phyloP scores from a whole-genome alignment of 805 yeast species.

The Myxozyma nipponensis region DNA sequence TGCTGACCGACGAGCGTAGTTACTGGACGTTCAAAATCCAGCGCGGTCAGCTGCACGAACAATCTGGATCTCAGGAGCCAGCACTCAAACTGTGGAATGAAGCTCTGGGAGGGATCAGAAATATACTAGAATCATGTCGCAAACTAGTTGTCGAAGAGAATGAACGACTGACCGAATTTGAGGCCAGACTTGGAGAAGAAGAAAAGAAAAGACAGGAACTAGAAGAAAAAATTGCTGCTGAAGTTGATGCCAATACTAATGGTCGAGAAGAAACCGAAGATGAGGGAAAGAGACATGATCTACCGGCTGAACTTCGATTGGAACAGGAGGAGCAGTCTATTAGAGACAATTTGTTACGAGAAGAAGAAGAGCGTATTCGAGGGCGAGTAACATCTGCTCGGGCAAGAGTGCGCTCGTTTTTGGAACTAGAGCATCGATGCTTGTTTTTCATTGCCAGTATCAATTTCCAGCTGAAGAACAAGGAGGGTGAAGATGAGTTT shows the following conservation, averaged over 20 bases:
- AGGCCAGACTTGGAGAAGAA: conserved; percentile 10
- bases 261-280: not conserved
- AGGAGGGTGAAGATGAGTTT: conserved; percentile 47
- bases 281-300: conserved; percentile 10
- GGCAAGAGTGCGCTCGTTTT: conserved; percentile 46
- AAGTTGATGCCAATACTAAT: not conserved
- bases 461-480: conserved; percentile 54
- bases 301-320: conserved; percentile 16
- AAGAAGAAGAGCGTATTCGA: conserved; percentile 21
- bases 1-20: conserved; percentile 48
- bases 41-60: conserved; percentile 68
- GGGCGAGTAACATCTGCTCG: conserved; percentile 10
- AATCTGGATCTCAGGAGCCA: conserved; percentile 45
- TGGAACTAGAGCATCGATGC: conserved; percentile 66
- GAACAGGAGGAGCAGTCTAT: not conserved
- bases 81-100: conserved; percentile 50
- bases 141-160: conserved; percentile 26
- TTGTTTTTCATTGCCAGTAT: conserved; percentile 75
- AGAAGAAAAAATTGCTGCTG: not conserved
- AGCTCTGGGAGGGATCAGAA: conserved; percentile 39
- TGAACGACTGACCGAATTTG: conserved; percentile 23
- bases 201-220: not conserved
- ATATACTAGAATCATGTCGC: conserved; percentile 28
- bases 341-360: not conserved
- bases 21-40: conserved; percentile 48